These are phyloP conservation scores for Ophiostoma sp. DNA, from an alignment of 2,329 filamentous ascomycete genomes.

Conservation along the genomic window DNA sequence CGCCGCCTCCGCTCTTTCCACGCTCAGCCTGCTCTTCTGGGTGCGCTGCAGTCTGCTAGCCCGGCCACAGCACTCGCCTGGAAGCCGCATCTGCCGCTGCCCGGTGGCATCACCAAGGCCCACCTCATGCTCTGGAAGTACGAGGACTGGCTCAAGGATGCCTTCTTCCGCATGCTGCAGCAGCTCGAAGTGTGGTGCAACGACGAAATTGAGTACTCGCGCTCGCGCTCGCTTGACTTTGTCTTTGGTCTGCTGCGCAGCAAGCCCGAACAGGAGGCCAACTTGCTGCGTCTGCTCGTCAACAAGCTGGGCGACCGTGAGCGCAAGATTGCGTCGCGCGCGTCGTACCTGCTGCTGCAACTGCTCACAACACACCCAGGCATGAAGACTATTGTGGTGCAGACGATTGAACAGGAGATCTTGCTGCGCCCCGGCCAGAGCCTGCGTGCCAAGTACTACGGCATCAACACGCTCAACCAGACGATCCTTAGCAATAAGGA, in stretches of 20 bases:
- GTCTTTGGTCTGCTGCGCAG: conserved; percentile 89
- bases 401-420: conserved; percentile 81
- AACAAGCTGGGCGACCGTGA: conserved; percentile 97
- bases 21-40: conserved; percentile 74
- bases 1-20: conserved; percentile 78
- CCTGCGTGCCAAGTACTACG: conserved; percentile 89
- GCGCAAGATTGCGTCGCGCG: conserved; percentile 90
- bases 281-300: conserved; percentile 83
- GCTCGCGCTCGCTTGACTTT: conserved; percentile 83
- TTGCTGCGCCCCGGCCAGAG: conserved; percentile 85
- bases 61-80: conserved; percentile 47
- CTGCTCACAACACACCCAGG: conserved; percentile 83
- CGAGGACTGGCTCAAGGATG: conserved; percentile 92
- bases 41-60: conserved; percentile 57
- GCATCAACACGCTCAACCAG: conserved; percentile 94
- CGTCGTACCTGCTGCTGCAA: conserved; percentile 91
- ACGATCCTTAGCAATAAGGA: conserved; percentile 87
- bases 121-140: conserved; percentile 88
- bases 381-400: conserved; percentile 89
- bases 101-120: conserved; percentile 68
- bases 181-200: conserved; percentile 89
- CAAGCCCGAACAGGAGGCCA: conserved; percentile 96
- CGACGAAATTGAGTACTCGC: conserved; percentile 92
- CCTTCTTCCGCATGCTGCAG: conserved; percentile 91
- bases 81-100: conserved; percentile 68